Evolutionary conservation across 495 filamentous ascomycete genomes (phyloP).

Genomic region (Podospora appendiculata): DNA sequence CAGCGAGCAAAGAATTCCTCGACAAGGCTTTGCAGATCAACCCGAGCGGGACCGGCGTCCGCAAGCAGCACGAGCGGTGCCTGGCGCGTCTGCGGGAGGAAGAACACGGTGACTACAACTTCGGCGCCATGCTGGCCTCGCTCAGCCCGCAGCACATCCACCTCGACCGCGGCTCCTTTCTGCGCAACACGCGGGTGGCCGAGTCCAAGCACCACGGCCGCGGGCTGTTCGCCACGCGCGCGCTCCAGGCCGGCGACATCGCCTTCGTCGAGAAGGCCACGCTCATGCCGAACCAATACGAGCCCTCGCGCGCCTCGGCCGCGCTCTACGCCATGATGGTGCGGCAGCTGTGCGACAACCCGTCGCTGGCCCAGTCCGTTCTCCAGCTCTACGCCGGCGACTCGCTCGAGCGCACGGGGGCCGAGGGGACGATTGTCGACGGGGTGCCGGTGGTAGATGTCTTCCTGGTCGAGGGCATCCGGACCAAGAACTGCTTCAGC

Average conservation of each 20-base stretch:
- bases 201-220: slow-evolving; percentile 26
- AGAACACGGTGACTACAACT: slow-evolving; percentile 37
- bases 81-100: slow-evolving; percentile 28
- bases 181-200: slow-evolving; percentile 11
- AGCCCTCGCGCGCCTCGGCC: slow-evolving; percentile 38
- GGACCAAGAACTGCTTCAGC: slow-evolving; percentile 43
- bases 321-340: slow-evolving; percentile 34
- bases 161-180: slow-evolving; percentile 40
- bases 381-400: slow-evolving; percentile 38
- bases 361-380: slow-evolving; percentile 31
- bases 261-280: slow-evolving; percentile 50
- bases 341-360: slow-evolving; percentile 44
- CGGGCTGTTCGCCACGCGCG: slow-evolving; percentile 43
- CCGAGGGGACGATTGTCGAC: slow-evolving; percentile 33
- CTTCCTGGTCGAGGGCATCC: slow-evolving; percentile 38
- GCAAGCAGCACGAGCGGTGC: slow-evolving; percentile 27
- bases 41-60: slow-evolving; percentile 17
- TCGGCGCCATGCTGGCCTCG: slow-evolving; percentile 26
- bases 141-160: slow-evolving; percentile 21
- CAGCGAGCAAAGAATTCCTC: slow-evolving; percentile 15
- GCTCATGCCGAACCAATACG: slow-evolving; percentile 23
- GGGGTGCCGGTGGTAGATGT: slow-evolving; percentile 43
- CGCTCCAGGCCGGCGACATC: slow-evolving; percentile 42
- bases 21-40: slow-evolving; percentile 26
- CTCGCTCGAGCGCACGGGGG: slow-evolving; percentile 14